Conservation (phyloP, 116 monocot genomes). For the Papilionanthe hybrid region DNA sequence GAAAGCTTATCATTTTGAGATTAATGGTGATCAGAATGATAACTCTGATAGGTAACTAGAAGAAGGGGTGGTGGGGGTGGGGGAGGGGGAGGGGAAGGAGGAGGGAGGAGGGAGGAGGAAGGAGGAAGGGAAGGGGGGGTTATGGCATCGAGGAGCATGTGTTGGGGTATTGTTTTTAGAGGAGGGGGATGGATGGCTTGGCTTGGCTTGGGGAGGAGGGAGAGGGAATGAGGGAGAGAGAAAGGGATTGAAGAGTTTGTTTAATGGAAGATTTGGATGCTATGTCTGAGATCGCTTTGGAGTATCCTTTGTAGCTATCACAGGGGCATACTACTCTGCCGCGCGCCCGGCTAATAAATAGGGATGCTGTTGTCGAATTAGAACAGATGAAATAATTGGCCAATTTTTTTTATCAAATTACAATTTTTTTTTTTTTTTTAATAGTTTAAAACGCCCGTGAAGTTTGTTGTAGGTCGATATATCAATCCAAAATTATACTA, state of each 20-base stretch:
- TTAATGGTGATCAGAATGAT: neutral
- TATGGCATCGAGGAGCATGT: constrained; percentile 9
- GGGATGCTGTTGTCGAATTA: too few relatives aligned
- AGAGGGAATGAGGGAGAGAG: neutral
- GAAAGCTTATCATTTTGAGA: constrained; percentile 13
- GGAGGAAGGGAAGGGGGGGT: neutral
- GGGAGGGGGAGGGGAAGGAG: too few relatives aligned
- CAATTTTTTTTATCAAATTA: too few relatives aligned
- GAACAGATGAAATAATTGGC: too few relatives aligned
- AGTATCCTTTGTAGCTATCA: neutral
- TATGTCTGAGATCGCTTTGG: neutral
- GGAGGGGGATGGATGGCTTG: too few relatives aligned
- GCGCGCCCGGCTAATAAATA: too few relatives aligned
- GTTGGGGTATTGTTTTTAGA: neutral
- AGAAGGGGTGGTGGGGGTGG: neutral
- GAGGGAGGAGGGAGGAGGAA: too few relatives aligned
- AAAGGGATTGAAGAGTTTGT: too few relatives aligned
- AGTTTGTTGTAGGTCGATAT: too few relatives aligned
- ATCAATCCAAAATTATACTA: too few relatives aligned
- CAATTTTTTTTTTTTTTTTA: too few relatives aligned
- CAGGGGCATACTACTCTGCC: neutral
- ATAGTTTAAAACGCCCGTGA: too few relatives aligned
- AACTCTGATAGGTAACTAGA: neutral
- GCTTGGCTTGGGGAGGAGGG: neutral
- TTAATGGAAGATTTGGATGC: neutral